These are phyloP conservation scores for Halenospora varia DNA, from an alignment of 495 filamentous ascomycete species.

Conservation along the genomic window DNA sequence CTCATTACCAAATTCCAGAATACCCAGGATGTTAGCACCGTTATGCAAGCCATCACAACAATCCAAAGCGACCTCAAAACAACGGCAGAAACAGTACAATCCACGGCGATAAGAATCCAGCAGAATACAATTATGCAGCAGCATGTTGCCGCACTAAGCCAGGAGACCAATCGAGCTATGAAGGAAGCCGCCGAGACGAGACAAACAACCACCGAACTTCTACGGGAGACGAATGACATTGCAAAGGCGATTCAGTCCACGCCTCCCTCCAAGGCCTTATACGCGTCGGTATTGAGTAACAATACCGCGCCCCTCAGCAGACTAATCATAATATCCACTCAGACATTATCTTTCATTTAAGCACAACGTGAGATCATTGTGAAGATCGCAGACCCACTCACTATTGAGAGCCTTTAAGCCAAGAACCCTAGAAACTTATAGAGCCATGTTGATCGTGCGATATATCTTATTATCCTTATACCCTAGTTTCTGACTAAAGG, in stretches of 20 bases:
- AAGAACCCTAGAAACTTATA: conserved; percentile 7
- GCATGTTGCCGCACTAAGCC: conserved; percentile 4
- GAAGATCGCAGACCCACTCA: conserved; percentile 3
- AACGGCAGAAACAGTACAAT: conserved; percentile 1
- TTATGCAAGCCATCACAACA: conserved; percentile 7
- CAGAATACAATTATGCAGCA: conserved; percentile 1
- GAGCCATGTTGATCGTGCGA: conserved; percentile 2
- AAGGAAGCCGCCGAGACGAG: background rate
- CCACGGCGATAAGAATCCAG: conserved; percentile 2
- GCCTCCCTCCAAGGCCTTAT: background rate
- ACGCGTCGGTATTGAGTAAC: conserved; percentile 4
- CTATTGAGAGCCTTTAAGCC: conserved; percentile 1
- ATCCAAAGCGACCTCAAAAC: conserved; percentile 2
- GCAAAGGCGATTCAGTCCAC: conserved; percentile 1
- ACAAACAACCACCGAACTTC: background rate
- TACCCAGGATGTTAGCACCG: background rate
- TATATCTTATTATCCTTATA: too few species aligned
- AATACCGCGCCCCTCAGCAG: conserved; percentile 6
- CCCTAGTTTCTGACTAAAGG: too few species aligned
- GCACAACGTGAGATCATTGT: conserved; percentile 11
- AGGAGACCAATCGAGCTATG: conserved; percentile 1
- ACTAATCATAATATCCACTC: conserved; percentile 9
- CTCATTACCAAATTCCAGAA: conserved; percentile 5
- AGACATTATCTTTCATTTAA: conserved; percentile 5
- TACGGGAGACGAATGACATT: conserved; percentile 6